Conservation (phyloP, 2,329 filamentous ascomycete species). For the Colletotrichum phormii region DNA sequence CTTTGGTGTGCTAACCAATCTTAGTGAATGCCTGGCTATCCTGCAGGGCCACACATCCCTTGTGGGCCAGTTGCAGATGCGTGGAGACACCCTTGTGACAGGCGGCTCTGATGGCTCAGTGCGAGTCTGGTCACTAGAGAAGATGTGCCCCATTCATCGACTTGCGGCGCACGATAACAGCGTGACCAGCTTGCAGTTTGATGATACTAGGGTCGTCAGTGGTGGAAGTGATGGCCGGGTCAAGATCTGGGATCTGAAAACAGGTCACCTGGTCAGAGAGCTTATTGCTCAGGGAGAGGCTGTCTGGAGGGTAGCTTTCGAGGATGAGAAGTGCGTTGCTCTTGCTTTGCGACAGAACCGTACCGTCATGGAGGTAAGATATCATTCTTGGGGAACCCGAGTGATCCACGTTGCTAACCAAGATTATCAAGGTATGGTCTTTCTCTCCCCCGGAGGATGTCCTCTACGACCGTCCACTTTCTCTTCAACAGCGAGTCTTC, state of each 20-base stretch:
- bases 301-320: conserved; percentile 97
- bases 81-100: conserved; percentile 92
- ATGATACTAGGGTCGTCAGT: conserved; percentile 93
- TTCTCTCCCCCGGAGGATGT: conserved; percentile 87
- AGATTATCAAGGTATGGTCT: conserved; percentile 80
- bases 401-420: conserved; percentile 43
- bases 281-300: conserved; percentile 92
- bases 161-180: conserved; percentile 98
- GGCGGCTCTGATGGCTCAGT: conserved; percentile 97
- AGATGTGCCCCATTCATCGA: conserved; percentile 91
- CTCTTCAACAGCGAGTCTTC: conserved; percentile 59
- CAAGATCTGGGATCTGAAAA: conserved; percentile 97
- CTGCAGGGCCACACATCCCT: conserved; percentile 97
- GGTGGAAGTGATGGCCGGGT: conserved; percentile 97
- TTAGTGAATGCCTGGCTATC: conserved; percentile 84
- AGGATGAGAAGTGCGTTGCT: conserved; percentile 97
- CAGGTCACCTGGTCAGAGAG: conserved; percentile 89
- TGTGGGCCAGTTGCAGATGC: conserved; percentile 96
- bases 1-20: conserved; percentile 45
- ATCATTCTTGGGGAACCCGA: no score
- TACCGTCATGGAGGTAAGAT: conserved; percentile 95
- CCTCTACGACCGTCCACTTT: conserved; percentile 64
- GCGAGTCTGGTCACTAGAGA: conserved; percentile 92
- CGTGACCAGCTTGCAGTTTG: conserved; percentile 96
- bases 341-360: conserved; percentile 87